Evolutionary conservation across 495 filamentous ascomycete species (phyloP).

Genomic region (Apodospora peruviana): DNA sequence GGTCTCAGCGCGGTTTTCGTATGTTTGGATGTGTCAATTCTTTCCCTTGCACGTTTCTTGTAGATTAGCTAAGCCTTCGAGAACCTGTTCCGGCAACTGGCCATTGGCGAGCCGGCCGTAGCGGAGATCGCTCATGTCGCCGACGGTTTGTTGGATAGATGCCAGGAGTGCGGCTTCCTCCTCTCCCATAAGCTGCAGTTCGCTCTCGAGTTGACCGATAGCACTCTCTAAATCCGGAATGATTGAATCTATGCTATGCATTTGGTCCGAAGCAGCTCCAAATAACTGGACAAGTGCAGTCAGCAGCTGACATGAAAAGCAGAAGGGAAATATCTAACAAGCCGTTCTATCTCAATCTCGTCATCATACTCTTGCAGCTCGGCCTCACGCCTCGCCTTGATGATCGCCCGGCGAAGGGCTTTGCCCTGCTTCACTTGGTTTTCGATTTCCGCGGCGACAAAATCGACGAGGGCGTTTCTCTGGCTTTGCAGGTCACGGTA

Average conservation of each 20-base stretch:
- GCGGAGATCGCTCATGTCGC: constrained; percentile 73
- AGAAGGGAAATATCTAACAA: constrained; percentile 37
- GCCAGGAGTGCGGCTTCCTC: constrained; percentile 57
- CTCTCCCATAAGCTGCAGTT: constrained; percentile 57
- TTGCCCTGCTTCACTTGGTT: constrained; percentile 59
- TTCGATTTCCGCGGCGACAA: constrained; percentile 62
- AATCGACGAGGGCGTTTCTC: constrained; percentile 62
- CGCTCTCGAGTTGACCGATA: constrained; percentile 56
- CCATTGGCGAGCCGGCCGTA: constrained; percentile 68
- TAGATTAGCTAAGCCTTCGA: constrained; percentile 57
- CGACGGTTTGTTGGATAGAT: constrained; percentile 57
- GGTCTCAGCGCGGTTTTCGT: no score
- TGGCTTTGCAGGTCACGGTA: constrained; percentile 74
- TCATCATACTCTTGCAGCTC: constrained; percentile 55
- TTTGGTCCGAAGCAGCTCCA: constrained; percentile 46
- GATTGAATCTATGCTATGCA: constrained; percentile 61
- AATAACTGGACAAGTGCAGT: constrained; percentile 48
- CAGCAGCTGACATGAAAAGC: background rate
- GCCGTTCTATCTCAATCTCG: constrained; percentile 64
- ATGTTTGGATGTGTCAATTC: no score
- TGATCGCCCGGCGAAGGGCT: constrained; percentile 55
- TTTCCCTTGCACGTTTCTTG: constrained; percentile 56
- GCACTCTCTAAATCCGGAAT: constrained; percentile 64
- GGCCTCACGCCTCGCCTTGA: constrained; percentile 45
- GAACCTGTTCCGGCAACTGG: constrained; percentile 53